phyloP scores from a whole-genome alignment of 768 basidiomycete genomes.

The Lyophyllum shimeji region DNA sequence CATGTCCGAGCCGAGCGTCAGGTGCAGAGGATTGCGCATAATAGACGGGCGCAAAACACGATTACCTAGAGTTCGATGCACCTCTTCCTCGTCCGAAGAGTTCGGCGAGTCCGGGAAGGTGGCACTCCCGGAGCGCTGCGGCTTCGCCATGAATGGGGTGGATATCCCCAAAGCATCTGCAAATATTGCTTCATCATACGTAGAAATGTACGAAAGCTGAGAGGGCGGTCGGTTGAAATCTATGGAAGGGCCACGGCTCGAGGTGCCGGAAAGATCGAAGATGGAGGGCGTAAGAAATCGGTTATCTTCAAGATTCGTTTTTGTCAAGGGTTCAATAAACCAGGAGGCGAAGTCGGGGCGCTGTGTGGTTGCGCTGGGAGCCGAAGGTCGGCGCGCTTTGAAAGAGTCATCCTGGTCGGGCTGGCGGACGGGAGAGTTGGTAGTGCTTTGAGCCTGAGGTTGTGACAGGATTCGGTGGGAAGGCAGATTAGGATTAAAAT shows the following conservation, averaged over 20 bases:
- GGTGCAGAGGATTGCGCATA: constrained; percentile 1
- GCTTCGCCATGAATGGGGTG: constrained; percentile 25
- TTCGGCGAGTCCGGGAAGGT: constrained; percentile 3
- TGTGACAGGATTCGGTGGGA: constrained; percentile 1
- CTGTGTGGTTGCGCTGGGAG: constrained; percentile 19
- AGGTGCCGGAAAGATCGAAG: constrained; percentile 19
- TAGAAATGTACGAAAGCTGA: constrained; percentile 26
- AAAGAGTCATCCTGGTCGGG: constrained; percentile 3
- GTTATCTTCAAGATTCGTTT: not conserved
- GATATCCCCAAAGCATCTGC: constrained; percentile 25
- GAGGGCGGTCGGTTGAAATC: constrained; percentile 44
- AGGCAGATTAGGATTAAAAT: constrained; percentile 21
- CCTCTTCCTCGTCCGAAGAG: constrained; percentile 20
- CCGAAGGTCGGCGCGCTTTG: constrained; percentile 23
- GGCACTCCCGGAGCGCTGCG: not conserved
- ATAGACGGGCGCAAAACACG: not conserved
- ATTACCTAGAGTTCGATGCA: constrained; percentile 19
- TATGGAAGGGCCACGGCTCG: constrained; percentile 23
- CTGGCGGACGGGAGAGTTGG: constrained; percentile 14
- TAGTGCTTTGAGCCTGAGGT: constrained; percentile 17
- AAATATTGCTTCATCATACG: constrained; percentile 21
- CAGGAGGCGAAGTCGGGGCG: constrained; percentile 20
- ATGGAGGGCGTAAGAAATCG: constrained; percentile 8
- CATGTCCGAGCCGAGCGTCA: constrained; percentile 5
- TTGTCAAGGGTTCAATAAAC: constrained; percentile 9